Evolutionary conservation across 2,329 filamentous ascomycete genomes (phyloP), one percentile per base, ranked within the genome.

Genomic region (Alternaria conjuncta): DNA sequence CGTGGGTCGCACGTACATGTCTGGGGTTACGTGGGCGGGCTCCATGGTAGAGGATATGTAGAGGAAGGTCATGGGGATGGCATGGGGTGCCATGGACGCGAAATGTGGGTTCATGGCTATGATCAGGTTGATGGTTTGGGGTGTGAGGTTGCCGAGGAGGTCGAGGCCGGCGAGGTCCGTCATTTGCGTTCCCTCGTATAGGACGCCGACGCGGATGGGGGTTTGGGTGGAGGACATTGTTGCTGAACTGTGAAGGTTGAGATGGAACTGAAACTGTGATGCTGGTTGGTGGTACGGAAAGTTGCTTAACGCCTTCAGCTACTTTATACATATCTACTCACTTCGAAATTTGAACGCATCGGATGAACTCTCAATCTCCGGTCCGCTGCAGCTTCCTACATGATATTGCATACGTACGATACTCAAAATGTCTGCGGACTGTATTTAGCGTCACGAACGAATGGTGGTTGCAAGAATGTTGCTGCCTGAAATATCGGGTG

Each of bases 111-210:
- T 43, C 2, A 77, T 51, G 2, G 51, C 8, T 28, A 64, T 51
- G 12, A 76, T 26, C 15, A 71, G 46, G 23, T 71, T 55, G 54
- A 79, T 53, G 36, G 69, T 71, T 45, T 70, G 61, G 20, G 66
- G 68, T 6, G 78, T 77, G 11, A 82, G 69, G 71, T 79, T 80
- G 63, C 76, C 80, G 41, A 83, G 58, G 46, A 83, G 67, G 69
- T 83, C 82, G 63, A 82, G 74, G 64, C 79, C 78, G 18, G 77
- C 67, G 45, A 83, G 77, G 69, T 83, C 81, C 55, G 73, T 69
- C 61, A 82, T 72, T 74, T 83, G 82, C 36, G 78, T 75, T 23
- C 71, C 60, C 62, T 82, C 79, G 67, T 78, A 75, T 59, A 82
- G 74, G 45, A 83, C 77, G 61, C 75, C 81, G 67, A 83, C 75